Conservation (phyloP, 2,329 filamentous ascomycete species). For the Aspergillus sp. region DNA sequence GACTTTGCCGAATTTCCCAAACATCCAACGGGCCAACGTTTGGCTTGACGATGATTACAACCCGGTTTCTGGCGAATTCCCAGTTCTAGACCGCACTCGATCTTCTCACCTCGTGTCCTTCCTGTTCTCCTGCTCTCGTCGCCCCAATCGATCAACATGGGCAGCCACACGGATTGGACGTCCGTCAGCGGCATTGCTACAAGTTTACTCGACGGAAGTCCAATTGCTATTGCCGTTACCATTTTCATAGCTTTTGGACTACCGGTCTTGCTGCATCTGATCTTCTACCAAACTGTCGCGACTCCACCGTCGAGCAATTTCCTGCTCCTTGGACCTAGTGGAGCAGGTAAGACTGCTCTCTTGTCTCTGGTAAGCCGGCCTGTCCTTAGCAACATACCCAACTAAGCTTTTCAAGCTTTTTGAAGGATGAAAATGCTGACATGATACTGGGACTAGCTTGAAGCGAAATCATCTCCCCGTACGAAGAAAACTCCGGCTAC, state of each 20-base stretch:
- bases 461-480: slow-evolving; percentile 42
- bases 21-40: neutral
- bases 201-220: slow-evolving; percentile 44
- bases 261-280: slow-evolving; percentile 74
- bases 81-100: neutral
- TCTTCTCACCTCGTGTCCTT: neutral
- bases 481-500: slow-evolving; percentile 44
- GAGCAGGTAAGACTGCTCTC: slow-evolving; percentile 83
- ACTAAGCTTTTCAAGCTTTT: neutral
- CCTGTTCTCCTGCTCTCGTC: neutral
- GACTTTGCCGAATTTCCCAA: neutral
- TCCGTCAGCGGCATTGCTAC: slow-evolving; percentile 40
- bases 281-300: slow-evolving; percentile 67
- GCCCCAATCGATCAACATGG: slow-evolving; percentile 21
- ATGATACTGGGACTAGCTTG: slow-evolving; percentile 35
- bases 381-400: neutral
- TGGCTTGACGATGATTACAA: neutral
- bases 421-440: neutral
- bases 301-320: slow-evolving; percentile 68
- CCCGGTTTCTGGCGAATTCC: neutral
- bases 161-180: slow-evolving; percentile 35
- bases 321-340: slow-evolving; percentile 77
- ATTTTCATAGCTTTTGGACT: slow-evolving; percentile 68
- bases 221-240: slow-evolving; percentile 61
- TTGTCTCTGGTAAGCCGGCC: slow-evolving; percentile 65